Evolutionary conservation across 2,329 filamentous ascomycete species (phyloP).

Genomic region (Microcyclosporella mali): DNA sequence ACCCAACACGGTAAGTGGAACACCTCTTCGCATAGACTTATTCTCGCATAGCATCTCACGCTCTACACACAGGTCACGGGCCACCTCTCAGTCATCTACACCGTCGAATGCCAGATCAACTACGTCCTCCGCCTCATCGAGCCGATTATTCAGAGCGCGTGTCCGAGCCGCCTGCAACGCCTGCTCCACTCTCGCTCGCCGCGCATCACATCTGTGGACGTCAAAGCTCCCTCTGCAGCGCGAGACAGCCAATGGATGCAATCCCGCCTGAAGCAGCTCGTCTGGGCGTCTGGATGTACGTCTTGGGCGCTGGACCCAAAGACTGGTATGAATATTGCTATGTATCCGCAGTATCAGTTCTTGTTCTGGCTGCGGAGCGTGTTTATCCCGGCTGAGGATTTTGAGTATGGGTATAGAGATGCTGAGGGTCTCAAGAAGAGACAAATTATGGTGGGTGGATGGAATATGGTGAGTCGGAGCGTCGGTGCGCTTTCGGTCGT

Average conservation of each 20-base stretch:
- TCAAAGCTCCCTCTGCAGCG: slow-evolving; percentile 33
- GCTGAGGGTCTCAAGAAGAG: slow-evolving; percentile 10
- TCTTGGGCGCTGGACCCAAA: slow-evolving; percentile 48
- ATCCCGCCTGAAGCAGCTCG: slow-evolving; percentile 37
- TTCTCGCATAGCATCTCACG: neutral
- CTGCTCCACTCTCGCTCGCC: slow-evolving; percentile 28
- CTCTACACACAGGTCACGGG: slow-evolving; percentile 37
- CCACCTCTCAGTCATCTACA: slow-evolving; percentile 47
- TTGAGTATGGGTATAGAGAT: slow-evolving; percentile 18
- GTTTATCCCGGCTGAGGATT: slow-evolving; percentile 32
- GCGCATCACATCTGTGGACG: slow-evolving; percentile 29
- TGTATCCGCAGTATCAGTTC: slow-evolving; percentile 50
- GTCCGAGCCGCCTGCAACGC: no score
- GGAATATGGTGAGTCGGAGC: slow-evolving; percentile 10
- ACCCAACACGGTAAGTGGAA: slow-evolving; percentile 12
- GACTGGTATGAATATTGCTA: slow-evolving; percentile 45
- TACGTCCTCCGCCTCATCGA: slow-evolving; percentile 39
- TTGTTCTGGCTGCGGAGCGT: slow-evolving; percentile 45
- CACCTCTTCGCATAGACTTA: neutral
- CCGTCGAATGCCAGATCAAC: slow-evolving; percentile 49
- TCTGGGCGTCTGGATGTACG: slow-evolving; percentile 47
- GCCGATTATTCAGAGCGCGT: slow-evolving; percentile 36
- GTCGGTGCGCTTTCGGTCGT: no score
- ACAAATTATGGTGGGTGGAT: slow-evolving; percentile 20
- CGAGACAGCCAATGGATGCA: slow-evolving; percentile 38